A percentile compares a stretch with the other conserved stretches of the same genome.
These are phyloP conservation scores for Taphrina wiesneri DNA, from an alignment of 1,139 yeast genomes.

Conservation along the genomic window DNA sequence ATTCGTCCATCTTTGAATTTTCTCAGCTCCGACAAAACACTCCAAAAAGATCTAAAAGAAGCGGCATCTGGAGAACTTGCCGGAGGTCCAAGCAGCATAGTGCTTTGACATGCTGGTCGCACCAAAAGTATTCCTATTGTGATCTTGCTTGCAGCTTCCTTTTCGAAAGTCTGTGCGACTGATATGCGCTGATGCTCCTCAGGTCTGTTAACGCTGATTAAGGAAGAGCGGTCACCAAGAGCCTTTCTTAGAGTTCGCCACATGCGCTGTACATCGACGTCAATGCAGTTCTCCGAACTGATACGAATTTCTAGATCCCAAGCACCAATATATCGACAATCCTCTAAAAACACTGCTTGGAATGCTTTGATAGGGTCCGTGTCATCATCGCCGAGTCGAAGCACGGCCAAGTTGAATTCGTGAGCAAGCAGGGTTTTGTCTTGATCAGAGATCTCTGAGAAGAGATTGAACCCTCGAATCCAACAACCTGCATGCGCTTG, in stretches of 20 bases:
- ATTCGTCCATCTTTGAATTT: slow-evolving; percentile 84
- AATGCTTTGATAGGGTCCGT: slow-evolving; percentile 7
- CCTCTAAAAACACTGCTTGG: slow-evolving; percentile 2
- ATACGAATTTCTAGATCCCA: slow-evolving; percentile 14
- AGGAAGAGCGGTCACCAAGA: slow-evolving; percentile 63
- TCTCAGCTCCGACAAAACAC: slow-evolving; percentile 76
- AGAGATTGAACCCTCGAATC: background rate
- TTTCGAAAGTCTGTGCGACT: slow-evolving; percentile 38
- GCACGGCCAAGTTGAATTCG: background rate
- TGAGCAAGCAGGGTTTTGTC: background rate
- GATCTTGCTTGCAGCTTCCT: slow-evolving; percentile 46
- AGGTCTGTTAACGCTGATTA: slow-evolving; percentile 52
- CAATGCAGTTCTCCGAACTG: background rate
- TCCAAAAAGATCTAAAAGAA: slow-evolving; percentile 86
- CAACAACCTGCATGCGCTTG: slow-evolving; percentile 8
- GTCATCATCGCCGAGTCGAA: background rate
- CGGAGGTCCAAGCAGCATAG: slow-evolving; percentile 59
- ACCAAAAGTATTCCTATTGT: slow-evolving; percentile 69
- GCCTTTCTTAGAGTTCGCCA: slow-evolving; percentile 63
- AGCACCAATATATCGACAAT: background rate
- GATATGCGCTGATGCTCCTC: slow-evolving; percentile 49
- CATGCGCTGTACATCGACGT: slow-evolving; percentile 56
- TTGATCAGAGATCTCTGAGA: slow-evolving; percentile 1
- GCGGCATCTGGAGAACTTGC: slow-evolving; percentile 57
- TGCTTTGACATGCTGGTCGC: slow-evolving; percentile 62